A percentile compares a stretch with the other conserved stretches of the same genome.
Evolutionary conservation across 2,329 filamentous ascomycete genomes (phyloP).

Genomic region (Fusarium musae): DNA sequence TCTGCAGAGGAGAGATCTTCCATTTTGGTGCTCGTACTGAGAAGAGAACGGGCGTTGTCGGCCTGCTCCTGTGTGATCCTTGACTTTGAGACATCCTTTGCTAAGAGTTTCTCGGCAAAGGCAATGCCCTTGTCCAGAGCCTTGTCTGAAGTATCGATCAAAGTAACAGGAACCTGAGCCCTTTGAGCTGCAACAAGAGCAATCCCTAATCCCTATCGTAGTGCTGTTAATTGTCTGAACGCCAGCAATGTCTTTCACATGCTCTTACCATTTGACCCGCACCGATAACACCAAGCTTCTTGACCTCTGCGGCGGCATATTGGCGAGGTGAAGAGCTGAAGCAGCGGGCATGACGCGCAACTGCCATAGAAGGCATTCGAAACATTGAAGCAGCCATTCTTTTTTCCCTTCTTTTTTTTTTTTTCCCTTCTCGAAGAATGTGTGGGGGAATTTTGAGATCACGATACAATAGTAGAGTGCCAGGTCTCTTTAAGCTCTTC

Average conservation of each 20-base stretch:
- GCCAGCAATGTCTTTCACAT: constrained; percentile 48
- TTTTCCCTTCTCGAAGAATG: neutral
- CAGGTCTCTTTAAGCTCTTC: constrained; percentile 16
- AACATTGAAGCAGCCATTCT: constrained; percentile 57
- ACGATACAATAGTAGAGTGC: constrained; percentile 1
- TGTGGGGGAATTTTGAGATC: constrained; percentile 1
- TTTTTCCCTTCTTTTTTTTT: constrained; percentile 44
- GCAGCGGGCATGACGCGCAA: constrained; percentile 58
- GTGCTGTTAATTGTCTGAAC: constrained; percentile 26
- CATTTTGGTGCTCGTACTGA: constrained; percentile 77
- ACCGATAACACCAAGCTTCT: constrained; percentile 89
- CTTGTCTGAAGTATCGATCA: constrained; percentile 86
- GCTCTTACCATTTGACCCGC: constrained; percentile 91
- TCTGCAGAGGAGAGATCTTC: constrained; percentile 85
- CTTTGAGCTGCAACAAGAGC: constrained; percentile 91
- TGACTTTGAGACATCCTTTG: constrained; percentile 91
- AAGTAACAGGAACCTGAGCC: constrained; percentile 83
- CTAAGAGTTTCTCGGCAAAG: constrained; percentile 93
- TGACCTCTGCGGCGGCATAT: constrained; percentile 74
- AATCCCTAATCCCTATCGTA: constrained; percentile 85
- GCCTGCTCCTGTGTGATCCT: constrained; percentile 86
- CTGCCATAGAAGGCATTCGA: constrained; percentile 51
- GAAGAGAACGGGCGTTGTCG: constrained; percentile 74
- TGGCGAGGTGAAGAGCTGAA: constrained; percentile 77
- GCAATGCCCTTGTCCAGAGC: constrained; percentile 89